Base-by-base conservation (phyloP, 495 filamentous ascomycete species). In the Aspergillus ostianus region DNA sequence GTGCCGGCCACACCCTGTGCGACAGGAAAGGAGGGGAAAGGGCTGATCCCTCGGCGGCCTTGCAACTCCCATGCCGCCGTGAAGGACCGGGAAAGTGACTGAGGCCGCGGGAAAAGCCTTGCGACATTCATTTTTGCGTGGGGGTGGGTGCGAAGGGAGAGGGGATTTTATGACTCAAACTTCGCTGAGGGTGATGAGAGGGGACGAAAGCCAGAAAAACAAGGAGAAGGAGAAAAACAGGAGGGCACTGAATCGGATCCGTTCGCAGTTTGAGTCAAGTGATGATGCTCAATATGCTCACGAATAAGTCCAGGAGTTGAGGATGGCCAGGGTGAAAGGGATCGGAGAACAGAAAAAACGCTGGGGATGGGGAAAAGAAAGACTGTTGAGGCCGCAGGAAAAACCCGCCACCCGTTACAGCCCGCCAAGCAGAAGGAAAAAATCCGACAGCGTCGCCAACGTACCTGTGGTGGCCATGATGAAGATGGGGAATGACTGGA, bases 81-180 rank as follows among this genome's bases (percentile, higher is more conserved):
- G 23, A 48, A 32, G 18, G 61, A 46, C 60, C 59, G 48, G 65
- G 23, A 51, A 58, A 58, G 21, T 19, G 44, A 56, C 29, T 44
- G 55, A 36, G 47, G 41, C 64, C 60, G 64, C 32, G 62, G 53
- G 49, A 67, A 51, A 54, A 71, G 63, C 61, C 64, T 64, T 57
- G 67, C 51, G 51, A 61, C 51, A 51, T 47, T 63, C 70, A 73
- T 73, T 57, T 59, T 61, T 57, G 55, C 26, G 54, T 45, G 29
- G 44, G n/a, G 59, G 15, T 10, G 32, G 49, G 48, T 53, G 49
- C 29, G 18, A 32, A 53, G 36, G 13, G 10, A 41, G 10, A 15
- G 4, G 10, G 36, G 36, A 41, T 41, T 41, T 41, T 15, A 15
- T 41, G 36, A 41, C 36, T 41, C 36, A 41, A 41, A 41, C 12